Conservation (phyloP, 345 rosid genomes). For the Citrus sp. region DNA sequence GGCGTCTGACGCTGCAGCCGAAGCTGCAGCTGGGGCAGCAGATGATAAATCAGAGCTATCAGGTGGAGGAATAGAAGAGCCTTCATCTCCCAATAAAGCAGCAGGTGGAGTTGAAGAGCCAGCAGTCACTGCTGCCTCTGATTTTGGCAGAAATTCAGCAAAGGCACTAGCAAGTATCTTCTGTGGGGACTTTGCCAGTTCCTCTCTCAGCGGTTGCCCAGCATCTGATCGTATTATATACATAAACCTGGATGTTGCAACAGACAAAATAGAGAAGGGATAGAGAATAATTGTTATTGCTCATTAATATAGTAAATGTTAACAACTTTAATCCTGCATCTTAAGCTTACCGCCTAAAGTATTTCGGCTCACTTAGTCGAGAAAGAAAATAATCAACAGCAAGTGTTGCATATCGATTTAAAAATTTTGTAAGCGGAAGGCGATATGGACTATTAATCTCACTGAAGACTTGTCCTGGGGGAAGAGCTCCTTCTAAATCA, state of each 20-base stretch:
- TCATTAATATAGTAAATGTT: neutral
- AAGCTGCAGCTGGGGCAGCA: slow-evolving; percentile 37
- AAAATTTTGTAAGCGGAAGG: slow-evolving; percentile 85
- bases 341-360: slow-evolving; percentile 80
- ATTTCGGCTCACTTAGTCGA: slow-evolving; percentile 84
- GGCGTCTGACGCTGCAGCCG: slow-evolving; percentile 59
- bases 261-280: neutral
- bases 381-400: slow-evolving; percentile 97
- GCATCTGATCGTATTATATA: slow-evolving; percentile 90
- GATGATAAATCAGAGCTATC: slow-evolving; percentile 54
- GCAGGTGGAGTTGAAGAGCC: slow-evolving; percentile 58
- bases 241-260: slow-evolving; percentile 71
- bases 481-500: slow-evolving; percentile 92
- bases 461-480: slow-evolving; percentile 84
- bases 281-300: neutral
- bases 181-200: slow-evolving; percentile 86
- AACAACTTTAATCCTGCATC: slow-evolving; percentile 16
- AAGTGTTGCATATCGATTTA: slow-evolving; percentile 85
- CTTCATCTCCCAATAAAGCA: slow-evolving; percentile 62
- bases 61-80: slow-evolving; percentile 45
- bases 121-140: slow-evolving; percentile 49
- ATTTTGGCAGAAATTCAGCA: slow-evolving; percentile 72
- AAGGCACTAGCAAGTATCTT: slow-evolving; percentile 88
- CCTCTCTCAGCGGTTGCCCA: slow-evolving; percentile 94
- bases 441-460: slow-evolving; percentile 99